Evolutionary conservation across 1,139 yeast species (phyloP).

Genomic region (Debaryomycetaceae sp.): DNA sequence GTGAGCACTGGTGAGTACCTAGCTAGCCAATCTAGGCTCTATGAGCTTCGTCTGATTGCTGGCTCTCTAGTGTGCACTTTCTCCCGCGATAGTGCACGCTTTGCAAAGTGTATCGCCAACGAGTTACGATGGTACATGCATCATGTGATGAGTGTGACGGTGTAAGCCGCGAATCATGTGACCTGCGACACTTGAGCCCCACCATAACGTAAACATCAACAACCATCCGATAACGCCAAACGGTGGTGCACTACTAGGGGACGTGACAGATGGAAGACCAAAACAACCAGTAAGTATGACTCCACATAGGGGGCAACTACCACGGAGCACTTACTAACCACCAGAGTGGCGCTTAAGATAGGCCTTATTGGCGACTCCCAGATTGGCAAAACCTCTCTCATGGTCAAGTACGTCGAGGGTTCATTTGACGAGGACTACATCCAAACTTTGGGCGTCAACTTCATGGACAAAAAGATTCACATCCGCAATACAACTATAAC

Average conservation of each 20-base stretch:
- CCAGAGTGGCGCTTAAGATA: slow-evolving; percentile 74
- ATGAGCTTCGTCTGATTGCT: too few relatives aligned
- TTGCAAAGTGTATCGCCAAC: too few relatives aligned
- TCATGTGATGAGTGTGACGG: too few relatives aligned
- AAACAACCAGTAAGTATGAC: slow-evolving; percentile 34
- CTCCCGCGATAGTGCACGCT: too few relatives aligned
- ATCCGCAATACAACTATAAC: slow-evolving; percentile 87
- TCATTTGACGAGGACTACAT: slow-evolving; percentile 89
- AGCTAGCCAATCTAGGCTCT: too few relatives aligned
- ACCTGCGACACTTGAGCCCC: too few relatives aligned
- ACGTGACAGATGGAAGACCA: slow-evolving; percentile 19
- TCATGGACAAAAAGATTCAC: slow-evolving; percentile 86
- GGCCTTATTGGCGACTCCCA: slow-evolving; percentile 97
- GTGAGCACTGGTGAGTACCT: too few relatives aligned
- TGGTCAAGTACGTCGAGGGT: slow-evolving; percentile 97
- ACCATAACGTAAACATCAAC: slow-evolving; percentile 11
- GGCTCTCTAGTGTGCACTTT: too few relatives aligned
- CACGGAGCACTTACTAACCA: slow-evolving; percentile 9
- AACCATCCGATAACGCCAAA: too few relatives aligned
- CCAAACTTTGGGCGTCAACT: slow-evolving; percentile 92
- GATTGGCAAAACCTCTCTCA: slow-evolving; percentile 94
- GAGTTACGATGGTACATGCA: too few relatives aligned
- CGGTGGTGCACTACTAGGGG: background rate
- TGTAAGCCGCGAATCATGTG: too few relatives aligned
- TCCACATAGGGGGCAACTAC: background rate